Conservation (phyloP, 2,329 filamentous ascomycete genomes). For the Teratosphaeriaceae sp. region DNA sequence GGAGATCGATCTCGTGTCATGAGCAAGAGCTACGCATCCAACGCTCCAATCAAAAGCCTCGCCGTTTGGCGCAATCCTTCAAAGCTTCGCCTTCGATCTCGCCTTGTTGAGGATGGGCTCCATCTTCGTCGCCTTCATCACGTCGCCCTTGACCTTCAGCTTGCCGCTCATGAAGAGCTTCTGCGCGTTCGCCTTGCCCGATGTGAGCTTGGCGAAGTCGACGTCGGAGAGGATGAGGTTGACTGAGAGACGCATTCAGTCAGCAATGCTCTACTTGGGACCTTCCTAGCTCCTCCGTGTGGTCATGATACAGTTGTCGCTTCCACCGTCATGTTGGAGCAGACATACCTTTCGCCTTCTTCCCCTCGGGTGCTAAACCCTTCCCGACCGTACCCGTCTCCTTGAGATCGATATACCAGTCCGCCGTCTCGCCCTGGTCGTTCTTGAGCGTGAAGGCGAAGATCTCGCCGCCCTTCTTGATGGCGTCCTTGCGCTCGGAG, state of each 20-base stretch:
- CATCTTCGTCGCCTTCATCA: constrained; percentile 98
- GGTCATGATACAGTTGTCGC: constrained; percentile 31
- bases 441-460: constrained; percentile 95
- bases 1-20: too few relatives aligned
- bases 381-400: constrained; percentile 75
- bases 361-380: constrained; percentile 58
- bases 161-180: constrained; percentile 96
- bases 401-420: constrained; percentile 96
- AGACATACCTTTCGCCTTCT: constrained; percentile 72
- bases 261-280: neutral
- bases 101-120: constrained; percentile 89
- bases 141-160: constrained; percentile 95
- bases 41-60: neutral
- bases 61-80: neutral
- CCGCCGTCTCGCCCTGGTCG: constrained; percentile 65
- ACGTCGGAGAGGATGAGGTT: constrained; percentile 78
- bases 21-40: too few relatives aligned
- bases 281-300: neutral
- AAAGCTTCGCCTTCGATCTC: constrained; percentile 72
- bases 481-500: constrained; percentile 73
- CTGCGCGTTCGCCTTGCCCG: constrained; percentile 90
- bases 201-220: constrained; percentile 77
- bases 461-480: constrained; percentile 80
- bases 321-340: constrained; percentile 8
- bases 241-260: constrained; percentile 47